Conservation (phyloP, 2,329 filamentous ascomycete species). For the Cladosporium velox region DNA sequence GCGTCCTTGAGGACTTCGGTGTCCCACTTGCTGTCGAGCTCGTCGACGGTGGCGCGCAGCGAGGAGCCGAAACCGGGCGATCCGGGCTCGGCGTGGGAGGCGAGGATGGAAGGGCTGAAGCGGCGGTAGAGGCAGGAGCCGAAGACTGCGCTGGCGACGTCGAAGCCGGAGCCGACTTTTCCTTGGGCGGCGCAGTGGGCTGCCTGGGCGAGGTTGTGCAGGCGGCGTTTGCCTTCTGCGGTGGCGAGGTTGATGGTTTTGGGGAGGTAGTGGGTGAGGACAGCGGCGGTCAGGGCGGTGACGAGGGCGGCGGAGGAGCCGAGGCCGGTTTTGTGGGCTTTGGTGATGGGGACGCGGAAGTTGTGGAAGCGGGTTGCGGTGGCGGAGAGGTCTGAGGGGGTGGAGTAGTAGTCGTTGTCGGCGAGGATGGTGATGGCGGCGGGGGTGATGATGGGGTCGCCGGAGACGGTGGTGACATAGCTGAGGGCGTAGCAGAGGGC, state of each 20-base stretch:
- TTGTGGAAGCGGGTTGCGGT: slow-evolving; percentile 63
- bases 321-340: slow-evolving; percentile 92
- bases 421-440: slow-evolving; percentile 83
- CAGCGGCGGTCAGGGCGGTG: slow-evolving; percentile 76
- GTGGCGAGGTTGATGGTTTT: slow-evolving; percentile 58
- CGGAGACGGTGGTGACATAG: slow-evolving; percentile 63
- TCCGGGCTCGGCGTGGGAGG: slow-evolving; percentile 66
- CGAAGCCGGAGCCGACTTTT: slow-evolving; percentile 94
- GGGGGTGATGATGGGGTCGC: slow-evolving; percentile 60
- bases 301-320: slow-evolving; percentile 94
- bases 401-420: slow-evolving; percentile 96
- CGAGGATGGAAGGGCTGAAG: slow-evolving; percentile 81
- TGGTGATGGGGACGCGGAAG: slow-evolving; percentile 72
- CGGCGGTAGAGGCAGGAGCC: slow-evolving; percentile 87
- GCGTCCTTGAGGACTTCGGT: slow-evolving; percentile 70
- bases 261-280: slow-evolving; percentile 75
- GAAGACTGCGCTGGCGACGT: slow-evolving; percentile 89
- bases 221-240: slow-evolving; percentile 56
- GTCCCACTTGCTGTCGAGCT: slow-evolving; percentile 68
- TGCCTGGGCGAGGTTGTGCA: slow-evolving; percentile 93
- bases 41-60: slow-evolving; percentile 68
- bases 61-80: slow-evolving; percentile 65
- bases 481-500: slow-evolving; percentile 84
- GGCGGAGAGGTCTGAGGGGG: slow-evolving; percentile 50
- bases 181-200: slow-evolving; percentile 95